These are phyloP conservation scores for Lipomyces sp. DNA, from an alignment of 805 yeast genomes.

Conservation along the genomic window DNA sequence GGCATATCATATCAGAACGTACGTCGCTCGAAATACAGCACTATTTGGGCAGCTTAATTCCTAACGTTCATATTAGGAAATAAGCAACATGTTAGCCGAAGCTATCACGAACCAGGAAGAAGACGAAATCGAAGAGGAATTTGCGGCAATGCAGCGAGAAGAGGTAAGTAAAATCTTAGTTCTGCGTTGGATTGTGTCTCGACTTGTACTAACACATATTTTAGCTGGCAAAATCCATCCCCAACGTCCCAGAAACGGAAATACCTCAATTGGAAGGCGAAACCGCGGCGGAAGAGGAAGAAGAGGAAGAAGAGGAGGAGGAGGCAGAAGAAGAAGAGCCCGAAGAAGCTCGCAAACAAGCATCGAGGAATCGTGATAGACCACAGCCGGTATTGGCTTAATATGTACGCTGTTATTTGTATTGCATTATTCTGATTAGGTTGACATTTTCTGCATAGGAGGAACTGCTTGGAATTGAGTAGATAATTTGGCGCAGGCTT, in stretches of 20 bases:
- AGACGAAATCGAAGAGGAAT: conserved; percentile 35
- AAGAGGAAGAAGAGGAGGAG: conserved; percentile 28
- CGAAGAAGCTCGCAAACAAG: neutral
- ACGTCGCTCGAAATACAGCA: conserved; percentile 34
- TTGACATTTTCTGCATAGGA: no score
- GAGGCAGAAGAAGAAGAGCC: conserved; percentile 28
- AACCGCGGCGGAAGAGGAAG: conserved; percentile 29
- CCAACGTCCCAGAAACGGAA: conserved; percentile 11
- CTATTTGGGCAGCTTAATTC: neutral
- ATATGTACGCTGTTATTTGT: neutral
- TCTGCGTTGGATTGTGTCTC: conserved; percentile 3
- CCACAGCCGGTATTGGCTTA: conserved; percentile 8
- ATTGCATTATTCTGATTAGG: no score
- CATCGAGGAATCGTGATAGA: neutral
- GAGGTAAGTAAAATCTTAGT: conserved; percentile 28
- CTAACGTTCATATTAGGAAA: conserved; percentile 32
- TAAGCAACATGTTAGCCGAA: conserved; percentile 39
- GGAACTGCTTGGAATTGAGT: no score
- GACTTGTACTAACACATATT: neutral
- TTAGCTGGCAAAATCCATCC: conserved; percentile 20
- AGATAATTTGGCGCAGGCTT: no score
- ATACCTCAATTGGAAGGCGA: conserved; percentile 22
- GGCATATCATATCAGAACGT: conserved; percentile 70
- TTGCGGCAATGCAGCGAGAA: conserved; percentile 35
- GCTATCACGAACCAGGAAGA: conserved; percentile 41